Conservation (phyloP, 2,329 filamentous ascomycete genomes). For the Amylocarpus encephaloides region DNA sequence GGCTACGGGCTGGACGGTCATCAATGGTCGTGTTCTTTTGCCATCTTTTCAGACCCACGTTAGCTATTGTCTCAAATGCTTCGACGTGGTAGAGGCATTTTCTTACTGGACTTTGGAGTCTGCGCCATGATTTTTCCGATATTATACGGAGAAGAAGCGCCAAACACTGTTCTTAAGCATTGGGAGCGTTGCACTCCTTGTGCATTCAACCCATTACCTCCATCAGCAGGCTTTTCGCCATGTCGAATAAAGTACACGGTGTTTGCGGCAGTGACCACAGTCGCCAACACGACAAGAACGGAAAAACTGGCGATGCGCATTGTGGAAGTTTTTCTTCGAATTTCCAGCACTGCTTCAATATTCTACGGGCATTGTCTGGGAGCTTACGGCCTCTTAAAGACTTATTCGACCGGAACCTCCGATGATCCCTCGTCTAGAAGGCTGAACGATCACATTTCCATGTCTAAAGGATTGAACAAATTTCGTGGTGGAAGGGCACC, state of each 20-base stretch:
- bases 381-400: no score
- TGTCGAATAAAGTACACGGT: slow-evolving; percentile 59
- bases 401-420: no score
- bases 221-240: slow-evolving; percentile 51
- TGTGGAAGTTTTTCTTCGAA: no score
- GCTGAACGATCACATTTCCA: no score
- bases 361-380: no score
- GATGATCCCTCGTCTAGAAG: no score
- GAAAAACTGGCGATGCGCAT: neutral
- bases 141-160: slow-evolving; percentile 43
- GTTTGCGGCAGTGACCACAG: slow-evolving; percentile 9
- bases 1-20: slow-evolving; percentile 52
- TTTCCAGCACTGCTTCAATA: no score
- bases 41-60: slow-evolving; percentile 42
- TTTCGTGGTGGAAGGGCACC: no score
- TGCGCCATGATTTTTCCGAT: slow-evolving; percentile 55
- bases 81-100: neutral
- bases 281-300: neutral
- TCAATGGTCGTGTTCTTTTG: slow-evolving; percentile 44
- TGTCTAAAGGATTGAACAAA: no score
- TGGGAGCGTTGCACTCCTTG: slow-evolving; percentile 51
- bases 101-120: slow-evolving; percentile 41
- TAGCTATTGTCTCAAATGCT: neutral
- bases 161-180: slow-evolving; percentile 53
- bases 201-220: slow-evolving; percentile 43